phyloP scores from a whole-genome alignment of 345 rosid species.

The Pugionium cornutum region DNA sequence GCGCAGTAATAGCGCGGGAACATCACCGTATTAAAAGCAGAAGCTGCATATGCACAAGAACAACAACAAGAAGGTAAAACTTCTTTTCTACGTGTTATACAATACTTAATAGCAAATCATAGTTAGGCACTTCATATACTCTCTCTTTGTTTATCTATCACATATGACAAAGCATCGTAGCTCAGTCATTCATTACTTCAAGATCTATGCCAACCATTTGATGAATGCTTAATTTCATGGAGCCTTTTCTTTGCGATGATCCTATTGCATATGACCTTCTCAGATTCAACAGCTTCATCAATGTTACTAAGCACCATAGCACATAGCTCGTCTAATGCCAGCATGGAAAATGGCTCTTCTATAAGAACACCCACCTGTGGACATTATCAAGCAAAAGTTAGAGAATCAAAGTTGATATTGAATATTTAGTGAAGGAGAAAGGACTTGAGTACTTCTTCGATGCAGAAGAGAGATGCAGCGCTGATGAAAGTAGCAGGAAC shows the following conservation, averaged over 20 bases:
- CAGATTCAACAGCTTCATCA: slow-evolving; percentile 58
- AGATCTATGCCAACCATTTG: slow-evolving; percentile 71
- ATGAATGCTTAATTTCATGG: slow-evolving; percentile 48
- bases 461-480: slow-evolving; percentile 97
- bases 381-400: slow-evolving; percentile 22
- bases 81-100: slow-evolving; percentile 20
- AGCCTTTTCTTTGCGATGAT: slow-evolving; percentile 51
- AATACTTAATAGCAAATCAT: slow-evolving; percentile 7
- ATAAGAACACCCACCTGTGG: slow-evolving; percentile 92
- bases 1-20: not conserved
- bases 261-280: slow-evolving; percentile 53
- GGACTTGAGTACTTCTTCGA: slow-evolving; percentile 65
- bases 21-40: not conserved
- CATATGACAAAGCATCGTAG: slow-evolving; percentile 1
- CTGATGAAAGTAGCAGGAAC: slow-evolving; percentile 96
- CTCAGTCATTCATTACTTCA: slow-evolving; percentile 10
- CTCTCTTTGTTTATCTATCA: slow-evolving; percentile 14
- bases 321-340: slow-evolving; percentile 86
- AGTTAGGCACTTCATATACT: slow-evolving; percentile 14
- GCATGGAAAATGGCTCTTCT: slow-evolving; percentile 94
- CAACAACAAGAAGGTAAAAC: slow-evolving; percentile 7
- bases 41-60: not conserved
- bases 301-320: slow-evolving; percentile 49
- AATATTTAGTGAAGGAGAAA: not conserved
- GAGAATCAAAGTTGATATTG: not conserved